Conservation (phyloP, 345 rosid genomes). For the Populus davidiana region DNA sequence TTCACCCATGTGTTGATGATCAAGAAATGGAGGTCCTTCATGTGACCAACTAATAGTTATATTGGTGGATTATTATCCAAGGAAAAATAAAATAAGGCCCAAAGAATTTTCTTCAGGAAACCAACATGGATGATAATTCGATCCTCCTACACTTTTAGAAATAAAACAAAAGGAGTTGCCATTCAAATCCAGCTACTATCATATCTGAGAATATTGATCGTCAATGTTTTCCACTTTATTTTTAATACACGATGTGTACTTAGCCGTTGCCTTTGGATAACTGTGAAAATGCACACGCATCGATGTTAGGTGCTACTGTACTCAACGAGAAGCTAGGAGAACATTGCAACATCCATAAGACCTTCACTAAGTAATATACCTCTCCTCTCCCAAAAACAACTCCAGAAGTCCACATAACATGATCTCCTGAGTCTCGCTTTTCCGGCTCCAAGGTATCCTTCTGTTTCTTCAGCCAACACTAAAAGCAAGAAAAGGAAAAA, state of each 20-base stretch:
- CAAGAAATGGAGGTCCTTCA: not conserved
- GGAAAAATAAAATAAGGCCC: not conserved
- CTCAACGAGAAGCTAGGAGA: not conserved
- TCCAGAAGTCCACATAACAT: conserved; percentile 39
- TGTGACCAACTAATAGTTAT: not conserved
- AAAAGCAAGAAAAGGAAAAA: conserved; percentile 1
- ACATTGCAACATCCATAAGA: not conserved
- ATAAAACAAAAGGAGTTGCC: not conserved
- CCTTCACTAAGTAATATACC: conserved; percentile 8
- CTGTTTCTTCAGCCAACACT: conserved; percentile 44
- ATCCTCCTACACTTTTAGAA: not conserved
- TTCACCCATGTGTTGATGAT: not conserved
- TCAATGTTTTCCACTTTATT: not conserved
- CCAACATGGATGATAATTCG: not conserved
- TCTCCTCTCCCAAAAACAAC: conserved; percentile 31
- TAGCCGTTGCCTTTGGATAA: not conserved
- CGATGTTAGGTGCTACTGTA: not conserved
- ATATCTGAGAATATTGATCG: not conserved
- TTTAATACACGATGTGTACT: not conserved
- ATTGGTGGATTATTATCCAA: not conserved
- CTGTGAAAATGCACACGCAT: not conserved
- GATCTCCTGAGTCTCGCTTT: conserved; percentile 17
- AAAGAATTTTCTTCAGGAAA: not conserved
- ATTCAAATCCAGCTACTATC: not conserved
- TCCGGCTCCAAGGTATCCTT: conserved; percentile 24